These are phyloP conservation scores for Aspergillus cristatus DNA, from an alignment of 495 filamentous ascomycete species.

Conservation along the genomic window DNA sequence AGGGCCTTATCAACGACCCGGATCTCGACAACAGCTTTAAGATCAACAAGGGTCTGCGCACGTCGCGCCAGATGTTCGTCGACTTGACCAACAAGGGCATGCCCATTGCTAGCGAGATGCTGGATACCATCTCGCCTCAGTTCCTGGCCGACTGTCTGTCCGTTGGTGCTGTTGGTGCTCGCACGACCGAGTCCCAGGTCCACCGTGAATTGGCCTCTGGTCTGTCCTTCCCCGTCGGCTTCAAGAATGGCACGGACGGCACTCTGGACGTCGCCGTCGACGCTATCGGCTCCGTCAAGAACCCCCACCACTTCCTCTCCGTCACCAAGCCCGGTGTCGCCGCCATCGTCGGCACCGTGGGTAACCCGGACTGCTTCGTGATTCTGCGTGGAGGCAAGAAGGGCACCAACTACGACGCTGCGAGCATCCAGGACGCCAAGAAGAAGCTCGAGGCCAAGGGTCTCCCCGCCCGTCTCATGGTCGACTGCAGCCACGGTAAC, in stretches of 20 bases:
- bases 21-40: conserved; percentile 98
- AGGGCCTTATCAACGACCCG: conserved; percentile 97
- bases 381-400: conserved; percentile 90
- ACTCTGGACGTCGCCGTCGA: conserved; percentile 85
- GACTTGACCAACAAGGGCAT: conserved; percentile 91
- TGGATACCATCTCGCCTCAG: conserved; percentile 97
- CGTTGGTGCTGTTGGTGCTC: conserved; percentile 86
- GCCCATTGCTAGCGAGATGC: conserved; percentile 97
- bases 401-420: conserved; percentile 87
- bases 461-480: conserved; percentile 73
- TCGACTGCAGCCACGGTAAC: conserved; percentile 97
- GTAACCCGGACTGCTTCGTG: conserved; percentile 97
- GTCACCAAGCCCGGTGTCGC: conserved; percentile 97
- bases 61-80: conserved; percentile 85
- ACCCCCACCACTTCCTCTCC: conserved; percentile 95
- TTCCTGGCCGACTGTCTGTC: conserved; percentile 92
- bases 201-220: conserved; percentile 93
- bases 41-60: conserved; percentile 92
- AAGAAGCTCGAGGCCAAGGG: conserved; percentile 57
- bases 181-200: conserved; percentile 92
- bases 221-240: conserved; percentile 92
- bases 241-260: conserved; percentile 99
- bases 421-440: conserved; percentile 72
- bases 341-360: conserved; percentile 88
- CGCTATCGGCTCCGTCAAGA: conserved; percentile 87